phyloP scores from a whole-genome alignment of 2,329 filamentous ascomycete species.

The Aspergillus pseudoglaucus region DNA sequence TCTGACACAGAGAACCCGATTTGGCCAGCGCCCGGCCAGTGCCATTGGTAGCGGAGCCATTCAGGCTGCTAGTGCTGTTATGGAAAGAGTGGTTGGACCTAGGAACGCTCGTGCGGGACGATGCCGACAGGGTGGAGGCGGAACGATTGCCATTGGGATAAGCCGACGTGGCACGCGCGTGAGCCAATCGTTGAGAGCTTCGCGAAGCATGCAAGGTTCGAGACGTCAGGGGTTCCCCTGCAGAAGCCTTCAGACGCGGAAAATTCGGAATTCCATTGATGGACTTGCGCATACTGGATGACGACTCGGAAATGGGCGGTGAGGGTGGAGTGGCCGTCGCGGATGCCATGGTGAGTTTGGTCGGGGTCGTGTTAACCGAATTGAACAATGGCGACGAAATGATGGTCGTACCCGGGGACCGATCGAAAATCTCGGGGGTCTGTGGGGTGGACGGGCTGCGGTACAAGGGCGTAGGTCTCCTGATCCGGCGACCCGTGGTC shows the following conservation, averaged over 20 bases:
- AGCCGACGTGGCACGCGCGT: constrained; percentile 55
- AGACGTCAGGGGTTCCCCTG: constrained; percentile 49
- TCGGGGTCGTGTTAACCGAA: constrained; percentile 64
- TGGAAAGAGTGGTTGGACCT: constrained; percentile 13
- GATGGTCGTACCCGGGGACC: constrained; percentile 71
- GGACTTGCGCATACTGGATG: constrained; percentile 53
- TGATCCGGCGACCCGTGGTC: constrained; percentile 41
- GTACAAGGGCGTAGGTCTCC: constrained; percentile 46
- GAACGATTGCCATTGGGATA: constrained; percentile 37
- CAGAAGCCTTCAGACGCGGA: constrained; percentile 36
- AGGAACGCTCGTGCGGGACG: constrained; percentile 31
- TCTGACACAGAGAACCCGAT: constrained; percentile 77
- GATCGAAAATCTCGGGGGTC: constrained; percentile 64
- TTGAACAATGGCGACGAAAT: constrained; percentile 77
- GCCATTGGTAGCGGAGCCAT: constrained; percentile 33
- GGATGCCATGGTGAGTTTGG: constrained; percentile 58
- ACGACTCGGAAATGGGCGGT: constrained; percentile 84
- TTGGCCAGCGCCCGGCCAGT: constrained; percentile 47
- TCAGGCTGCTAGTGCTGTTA: constrained; percentile 10
- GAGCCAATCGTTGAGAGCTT: constrained; percentile 33
- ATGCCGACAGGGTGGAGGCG: constrained; percentile 38
- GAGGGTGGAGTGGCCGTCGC: constrained; percentile 80
- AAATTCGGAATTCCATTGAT: constrained; percentile 47
- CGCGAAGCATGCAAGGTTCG: constrained; percentile 43
- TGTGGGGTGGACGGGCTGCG: constrained; percentile 48